Conservation (phyloP, 208 protist genomes). For the Herpetomonas tarakana region DNA sequence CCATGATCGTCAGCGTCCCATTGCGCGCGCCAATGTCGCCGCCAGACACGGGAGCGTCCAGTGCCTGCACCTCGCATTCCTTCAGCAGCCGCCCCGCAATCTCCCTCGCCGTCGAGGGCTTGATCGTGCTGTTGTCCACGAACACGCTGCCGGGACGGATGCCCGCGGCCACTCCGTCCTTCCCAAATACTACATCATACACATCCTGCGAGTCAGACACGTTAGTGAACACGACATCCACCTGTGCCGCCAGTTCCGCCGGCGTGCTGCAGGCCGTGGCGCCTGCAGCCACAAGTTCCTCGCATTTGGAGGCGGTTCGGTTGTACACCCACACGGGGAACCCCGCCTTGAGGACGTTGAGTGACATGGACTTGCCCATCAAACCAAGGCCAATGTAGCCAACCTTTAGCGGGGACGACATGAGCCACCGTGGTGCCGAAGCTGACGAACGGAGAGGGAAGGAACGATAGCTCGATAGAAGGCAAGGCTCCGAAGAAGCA, state of each 20-base stretch:
- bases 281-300: constrained; percentile 71
- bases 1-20: constrained; percentile 94
- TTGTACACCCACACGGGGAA: constrained; percentile 87
- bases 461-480: no score
- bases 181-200: constrained; percentile 77
- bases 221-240: constrained; percentile 93
- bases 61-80: constrained; percentile 61
- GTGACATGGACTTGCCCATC: constrained; percentile 93
- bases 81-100: constrained; percentile 79
- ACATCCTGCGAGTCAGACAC: constrained; percentile 92
- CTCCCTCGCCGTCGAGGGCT: constrained; percentile 88
- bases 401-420: constrained; percentile 34
- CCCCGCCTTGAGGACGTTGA: constrained; percentile 88
- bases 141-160: constrained; percentile 75
- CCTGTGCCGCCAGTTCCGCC: constrained; percentile 70
- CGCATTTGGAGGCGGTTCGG: constrained; percentile 79
- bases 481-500: no score
- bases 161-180: constrained; percentile 72
- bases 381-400: constrained; percentile 93
- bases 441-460: no score
- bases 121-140: constrained; percentile 96
- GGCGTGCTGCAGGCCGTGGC: constrained; percentile 64
- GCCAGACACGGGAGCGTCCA: constrained; percentile 96
- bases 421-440: no score
- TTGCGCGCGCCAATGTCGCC: constrained; percentile 93